Base-by-base conservation (phyloP, 768 basidiomycete genomes). In the Mycena metata region DNA sequence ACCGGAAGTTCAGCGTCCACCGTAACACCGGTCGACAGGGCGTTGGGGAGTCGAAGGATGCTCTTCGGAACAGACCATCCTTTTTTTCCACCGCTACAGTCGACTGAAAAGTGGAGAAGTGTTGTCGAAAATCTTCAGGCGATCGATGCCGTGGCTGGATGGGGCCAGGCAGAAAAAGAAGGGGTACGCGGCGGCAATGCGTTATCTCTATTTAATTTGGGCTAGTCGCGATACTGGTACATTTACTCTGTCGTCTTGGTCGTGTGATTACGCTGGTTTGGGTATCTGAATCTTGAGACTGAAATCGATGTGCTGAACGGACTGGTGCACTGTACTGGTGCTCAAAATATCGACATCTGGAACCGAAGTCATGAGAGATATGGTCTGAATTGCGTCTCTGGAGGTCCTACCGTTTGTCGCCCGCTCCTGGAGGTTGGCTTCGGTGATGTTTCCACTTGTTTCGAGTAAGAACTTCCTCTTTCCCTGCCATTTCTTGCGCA, bases 371-470 rank as follows among this genome's bases (percentile, higher is more conserved):
- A 21, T 71, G 19, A 58, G 33, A 8, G 36, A 64, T 30, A 39
- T 15, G 35, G 7, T 24, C 36, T 2, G 51, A 58, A 47, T 12
- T 11, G 47, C 24, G 10, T 21, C 16, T 10, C 15, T 39, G 39
- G 6, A 12, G 30, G 78, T 89, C 35, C 74, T 71, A 96, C 96
- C 95, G 64, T 93, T 90, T 70, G 94, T 91, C 10, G 95, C 90
- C 64, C 94, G 84, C 71, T 90, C 90, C 64, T 87, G 87, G 69
- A 98, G 79, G 75, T 98, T 97, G 15, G 82, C 81, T 79, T 97
- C 96, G 19, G 96, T 97, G 73, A 99, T 94, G 58, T 95, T 96
- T 5, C 98, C 98, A 75, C 95, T 97, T 30, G 94, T 94, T 81
- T 99, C 98, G 55, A 99, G 88, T 76, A 94, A 76, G 78, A 97